These are phyloP conservation scores for Cordia subcordata DNA, from an alignment of 257 asterid genomes.

Conservation along the genomic window DNA sequence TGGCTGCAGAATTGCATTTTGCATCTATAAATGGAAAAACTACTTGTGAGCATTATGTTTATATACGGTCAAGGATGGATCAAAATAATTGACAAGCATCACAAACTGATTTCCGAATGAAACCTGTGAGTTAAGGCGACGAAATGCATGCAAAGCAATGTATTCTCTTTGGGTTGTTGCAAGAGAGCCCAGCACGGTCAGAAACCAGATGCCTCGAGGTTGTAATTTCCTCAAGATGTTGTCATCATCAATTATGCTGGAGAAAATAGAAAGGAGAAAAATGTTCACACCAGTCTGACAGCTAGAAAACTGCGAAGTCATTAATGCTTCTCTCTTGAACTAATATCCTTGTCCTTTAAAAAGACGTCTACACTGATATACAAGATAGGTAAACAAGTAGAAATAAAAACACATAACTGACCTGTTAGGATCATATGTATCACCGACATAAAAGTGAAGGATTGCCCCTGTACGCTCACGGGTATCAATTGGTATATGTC, in stretches of 20 bases:
- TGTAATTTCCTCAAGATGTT: slow-evolving; percentile 87
- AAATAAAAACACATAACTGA: slow-evolving; percentile 21
- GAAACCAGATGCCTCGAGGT: slow-evolving; percentile 81
- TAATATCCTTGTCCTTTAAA: neutral
- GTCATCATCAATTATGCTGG: slow-evolving; percentile 69
- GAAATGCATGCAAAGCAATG: slow-evolving; percentile 89
- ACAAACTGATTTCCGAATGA: slow-evolving; percentile 9
- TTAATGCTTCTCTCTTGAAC: no score
- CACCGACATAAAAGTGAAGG: slow-evolving; percentile 90
- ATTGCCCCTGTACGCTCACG: slow-evolving; percentile 89
- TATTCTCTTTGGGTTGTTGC: slow-evolving; percentile 97
- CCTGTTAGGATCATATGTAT: slow-evolving; percentile 77
- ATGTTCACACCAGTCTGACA: slow-evolving; percentile 11
- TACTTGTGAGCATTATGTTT: neutral
- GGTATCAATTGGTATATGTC: slow-evolving; percentile 83
- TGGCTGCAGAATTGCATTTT: slow-evolving; percentile 97
- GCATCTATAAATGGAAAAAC: slow-evolving; percentile 59
- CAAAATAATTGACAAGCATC: slow-evolving; percentile 6
- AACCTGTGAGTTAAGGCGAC: slow-evolving; percentile 92
- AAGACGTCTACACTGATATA: neutral
- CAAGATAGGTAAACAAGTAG: neutral
- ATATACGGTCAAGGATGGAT: slow-evolving; percentile 6
- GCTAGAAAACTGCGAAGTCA: no score
- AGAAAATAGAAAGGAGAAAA: slow-evolving; percentile 13
- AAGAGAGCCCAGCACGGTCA: slow-evolving; percentile 82